Evolutionary conservation across 2,329 filamentous ascomycete species (phyloP), one percentile per base, ranked within the genome.

Genomic region (Calcarisporium arbuscula): DNA sequence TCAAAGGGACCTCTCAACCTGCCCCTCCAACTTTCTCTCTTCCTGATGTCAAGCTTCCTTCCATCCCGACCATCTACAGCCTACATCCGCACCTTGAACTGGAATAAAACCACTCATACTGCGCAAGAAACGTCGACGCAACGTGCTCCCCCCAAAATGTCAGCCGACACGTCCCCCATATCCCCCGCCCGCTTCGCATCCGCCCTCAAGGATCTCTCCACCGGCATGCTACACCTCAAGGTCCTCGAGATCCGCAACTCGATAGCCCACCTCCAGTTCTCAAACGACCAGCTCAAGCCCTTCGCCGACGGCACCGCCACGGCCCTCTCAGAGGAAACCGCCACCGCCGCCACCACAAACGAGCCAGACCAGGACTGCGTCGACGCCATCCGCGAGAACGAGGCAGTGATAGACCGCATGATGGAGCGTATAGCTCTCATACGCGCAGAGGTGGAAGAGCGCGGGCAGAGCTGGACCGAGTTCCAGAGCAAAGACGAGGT

Each of bases 211-310:
- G 74, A 80, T 40, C 77, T 89, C 36, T 74, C 82, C 26, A 56
- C 80, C 45, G 69, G 73, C 42, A 72, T 72, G 38, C 77, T 89
- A 6, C 79, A 83, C 60, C 69, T 82, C 58, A 88, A 88, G 60
- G 74, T 82, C 39, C 74, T 82, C 52, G 85, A 89, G 57, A 70
- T 89, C 42, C 77, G 75, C 54, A 88, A 87, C 70, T 77, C 70
- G 48, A 80, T 88, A 52, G 70, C 73, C 17, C 82, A 89, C 58
- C 77, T 89, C 18, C 73, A 80, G 50, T 78, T 79, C 56, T 84
- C 79, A 43, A 89, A 88, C 62, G 71, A 73, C 43, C 77, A 88
- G 56, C 77, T 88, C 39, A 67, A 71, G 36, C 81, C 82, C 21
- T 87, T 76, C 48, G 80, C 81, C 36, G 69, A 77, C 11, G 70